Evolutionary conservation across 202 grass and related monocot genomes (phyloP), one percentile per base, ranked within the genome.

Genomic region (Alloteropsis angusta): DNA sequence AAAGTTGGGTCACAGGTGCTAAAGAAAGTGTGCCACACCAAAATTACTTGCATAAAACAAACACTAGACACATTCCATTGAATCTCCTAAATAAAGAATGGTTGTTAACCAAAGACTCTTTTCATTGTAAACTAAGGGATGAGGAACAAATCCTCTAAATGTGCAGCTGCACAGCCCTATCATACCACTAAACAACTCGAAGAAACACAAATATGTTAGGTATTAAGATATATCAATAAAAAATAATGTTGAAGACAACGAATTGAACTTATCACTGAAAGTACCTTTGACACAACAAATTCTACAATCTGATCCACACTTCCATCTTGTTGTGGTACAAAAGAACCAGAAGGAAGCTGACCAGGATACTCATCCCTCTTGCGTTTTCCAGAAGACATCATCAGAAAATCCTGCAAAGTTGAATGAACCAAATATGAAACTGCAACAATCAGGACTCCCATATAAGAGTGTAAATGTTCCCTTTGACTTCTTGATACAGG

Each of bases 271-370:
- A 34, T 32, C 38, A 32, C 19, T 61, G 26, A 65, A 28, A 21
- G n/a, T 88, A 93, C 91, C 88, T 90, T 66, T 45, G 85, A 85
- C 11, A 75, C 44, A 59, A 71, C 60, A 85, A 91, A 86, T 72
- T 95, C 88, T 49, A 91, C 11, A 44, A 84, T 84, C 59, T 90
- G 71, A 73, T 99, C 96, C 6, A 72, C 57, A 86, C 81, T 90
- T 65, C 96, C 96, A 90, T 99, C 96, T 86, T 99, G 96, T 74
- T 99, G 96, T 67, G 96, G 92, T 87, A 99, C 57, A 60, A 89
- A 95, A 80, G 73, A 83, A 79, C 88, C 88, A 82, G 96, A 85
- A 84, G 88, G 75, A 28, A 91, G 55, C 52, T 87, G 92, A 75
- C 90, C 89, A 85, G 96, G 69, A 83, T 91, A 91, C 78, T 95